These are phyloP conservation scores for Cochlearia excelsa DNA, from an alignment of 345 rosid genomes.

Conservation along the genomic window DNA sequence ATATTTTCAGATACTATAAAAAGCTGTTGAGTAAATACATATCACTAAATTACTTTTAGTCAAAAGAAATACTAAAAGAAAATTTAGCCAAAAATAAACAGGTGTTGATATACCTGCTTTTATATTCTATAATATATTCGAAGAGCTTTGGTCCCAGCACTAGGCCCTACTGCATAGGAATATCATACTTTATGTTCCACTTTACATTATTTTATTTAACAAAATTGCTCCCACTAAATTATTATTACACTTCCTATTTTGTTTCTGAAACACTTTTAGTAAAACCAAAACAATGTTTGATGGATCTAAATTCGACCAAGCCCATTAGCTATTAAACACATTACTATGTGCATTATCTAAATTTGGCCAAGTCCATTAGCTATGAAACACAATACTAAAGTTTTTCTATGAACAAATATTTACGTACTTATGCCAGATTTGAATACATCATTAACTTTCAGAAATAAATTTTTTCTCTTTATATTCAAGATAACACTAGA, in stretches of 20 bases:
- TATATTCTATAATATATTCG: conserved; percentile 10
- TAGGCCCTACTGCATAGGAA: conserved; percentile 13
- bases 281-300: not conserved
- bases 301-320: conserved; percentile 4
- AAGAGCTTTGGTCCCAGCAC: conserved; percentile 25
- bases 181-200: conserved; percentile 24
- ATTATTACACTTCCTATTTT: conserved; percentile 1
- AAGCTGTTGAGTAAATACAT: too few relatives aligned
- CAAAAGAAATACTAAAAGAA: too few relatives aligned
- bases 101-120: conserved; percentile 17
- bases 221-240: not conserved
- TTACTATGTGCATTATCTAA: not conserved
- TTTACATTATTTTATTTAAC: conserved; percentile 26
- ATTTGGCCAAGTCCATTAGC: too few relatives aligned
- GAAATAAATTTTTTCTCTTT: too few relatives aligned
- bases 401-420: too few relatives aligned
- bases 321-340: conserved; percentile 16
- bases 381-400: too few relatives aligned
- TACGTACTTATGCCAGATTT: too few relatives aligned
- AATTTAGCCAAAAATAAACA: not conserved
- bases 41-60: too few relatives aligned
- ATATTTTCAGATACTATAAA: too few relatives aligned
- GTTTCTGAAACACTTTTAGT: not conserved
- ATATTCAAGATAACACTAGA: too few relatives aligned
- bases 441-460: too few relatives aligned